Evolutionary conservation across 1,284 basidiomycete species (phyloP), one percentile per base, ranked within the genome.

Genomic region (Marasmius tenuissimus): DNA sequence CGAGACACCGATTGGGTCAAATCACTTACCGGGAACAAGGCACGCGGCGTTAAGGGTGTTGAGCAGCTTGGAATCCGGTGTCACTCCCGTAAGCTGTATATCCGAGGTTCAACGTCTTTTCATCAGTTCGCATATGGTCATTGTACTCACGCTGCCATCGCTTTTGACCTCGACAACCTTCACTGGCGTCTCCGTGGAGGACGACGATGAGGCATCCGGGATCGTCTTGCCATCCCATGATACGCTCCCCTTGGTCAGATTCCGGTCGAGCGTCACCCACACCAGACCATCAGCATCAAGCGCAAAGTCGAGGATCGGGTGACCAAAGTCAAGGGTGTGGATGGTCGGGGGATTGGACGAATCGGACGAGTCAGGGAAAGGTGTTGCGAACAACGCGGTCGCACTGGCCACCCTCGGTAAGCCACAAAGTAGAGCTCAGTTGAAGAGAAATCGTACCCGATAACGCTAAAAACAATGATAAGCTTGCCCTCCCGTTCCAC

Each of bases 321-420:
- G 77, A 12, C 73, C 76, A 60, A 91, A 78, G 68, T 87, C 82
- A 45, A 85, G 73, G 20, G 75, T 69, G 6, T 73, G 73, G 33
- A 88, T 72, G 3, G 69, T 65, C 1, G 70, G 59, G 4, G 72
- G 68, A 11, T 63, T 40, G 0, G 67, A 58, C 0, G 71, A 71
- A 2, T 69, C 69, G 47, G 70, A 65, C 0, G 78, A 73, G 62
- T 81, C 81, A 27, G 72, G 66, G 37, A 39, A 53, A 12, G 55
- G 4, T 59, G 80, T 81, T 45, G 71, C 77, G 69, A 92, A 92
- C 5, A 93, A 66, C 0, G 91, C 89, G 0, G 87, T 86, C 2
- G 85, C 82, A 20, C 92, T 93, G 68, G n/a, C 64, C 35, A 20
- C 16, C 22, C n/a, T 27, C 58, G 50, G 61, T 33, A 62, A 50